These are phyloP conservation scores for Spatholobus suberectus DNA, from an alignment of 306 rosid species.

Conservation along the genomic window DNA sequence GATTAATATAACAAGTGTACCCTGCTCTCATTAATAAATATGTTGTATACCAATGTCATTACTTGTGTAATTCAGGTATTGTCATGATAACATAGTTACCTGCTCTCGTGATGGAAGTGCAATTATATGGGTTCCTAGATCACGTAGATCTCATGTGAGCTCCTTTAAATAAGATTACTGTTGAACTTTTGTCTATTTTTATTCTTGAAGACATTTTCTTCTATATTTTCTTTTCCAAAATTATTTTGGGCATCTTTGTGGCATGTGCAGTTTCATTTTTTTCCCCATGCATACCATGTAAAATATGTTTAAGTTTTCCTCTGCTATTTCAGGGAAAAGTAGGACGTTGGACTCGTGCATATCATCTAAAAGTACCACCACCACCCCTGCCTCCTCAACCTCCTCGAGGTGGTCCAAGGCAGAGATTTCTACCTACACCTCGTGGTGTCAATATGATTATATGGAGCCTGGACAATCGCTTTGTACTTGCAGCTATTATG, in stretches of 20 bases:
- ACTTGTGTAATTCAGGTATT: constrained; percentile 65
- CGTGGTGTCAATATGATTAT: constrained; percentile 95
- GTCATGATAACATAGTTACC: constrained; percentile 91
- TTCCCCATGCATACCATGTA: constrained; percentile 3
- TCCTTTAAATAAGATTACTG: constrained; percentile 36
- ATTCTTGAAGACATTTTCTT: constrained; percentile 28
- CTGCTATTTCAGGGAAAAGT: constrained; percentile 71
- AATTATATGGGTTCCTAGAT: constrained; percentile 91
- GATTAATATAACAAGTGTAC: constrained; percentile 8
- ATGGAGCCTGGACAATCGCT: constrained; percentile 95
- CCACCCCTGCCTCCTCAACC: constrained; percentile 96
- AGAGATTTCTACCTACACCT: constrained; percentile 86
- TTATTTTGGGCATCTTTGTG: constrained; percentile 18
- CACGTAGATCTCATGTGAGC: constrained; percentile 92
- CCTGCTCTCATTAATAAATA: constrained; percentile 30
- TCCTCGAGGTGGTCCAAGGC: constrained; percentile 90
- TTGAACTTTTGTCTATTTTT: constrained; percentile 39
- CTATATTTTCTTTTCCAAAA: constrained; percentile 29
- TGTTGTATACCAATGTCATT: constrained; percentile 36
- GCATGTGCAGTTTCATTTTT: constrained; percentile 32
- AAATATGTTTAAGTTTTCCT: constrained; percentile 20
- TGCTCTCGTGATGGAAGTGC: constrained; percentile 99
- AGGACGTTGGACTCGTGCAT: constrained; percentile 90
- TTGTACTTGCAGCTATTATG: constrained; percentile 96
- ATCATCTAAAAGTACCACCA: constrained; percentile 93